Percentiles rank a stretch among this genome's conserved stretches.
These are phyloP conservation scores for Rutstroemia sp. DNA, from an alignment of 2,329 filamentous ascomycete species.

Conservation along the genomic window DNA sequence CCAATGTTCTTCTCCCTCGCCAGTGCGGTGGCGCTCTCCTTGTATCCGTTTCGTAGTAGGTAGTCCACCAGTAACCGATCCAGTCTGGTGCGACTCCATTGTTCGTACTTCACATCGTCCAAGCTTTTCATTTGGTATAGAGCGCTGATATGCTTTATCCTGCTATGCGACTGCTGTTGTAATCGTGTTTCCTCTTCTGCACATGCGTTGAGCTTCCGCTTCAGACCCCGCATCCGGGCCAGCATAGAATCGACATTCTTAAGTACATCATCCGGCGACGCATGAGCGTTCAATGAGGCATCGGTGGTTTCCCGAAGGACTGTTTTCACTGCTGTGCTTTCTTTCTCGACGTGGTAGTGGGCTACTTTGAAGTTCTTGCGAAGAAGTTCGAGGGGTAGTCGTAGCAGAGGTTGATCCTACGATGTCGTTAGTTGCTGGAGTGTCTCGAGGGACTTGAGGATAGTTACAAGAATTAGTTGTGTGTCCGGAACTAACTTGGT, in stretches of 20 bases:
- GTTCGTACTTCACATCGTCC: conserved; percentile 88
- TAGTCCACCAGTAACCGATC: conserved; percentile 90
- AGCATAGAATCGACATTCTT: conserved; percentile 80
- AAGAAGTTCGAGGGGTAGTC: conserved; percentile 85
- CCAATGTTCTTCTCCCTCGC: conserved; percentile 69
- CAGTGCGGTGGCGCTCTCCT: conserved; percentile 66
- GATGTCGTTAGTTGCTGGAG: conserved; percentile 13
- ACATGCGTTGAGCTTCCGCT: conserved; percentile 73
- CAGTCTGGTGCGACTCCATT: conserved; percentile 75
- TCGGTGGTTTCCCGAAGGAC: conserved; percentile 52
- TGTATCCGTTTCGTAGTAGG: conserved; percentile 76
- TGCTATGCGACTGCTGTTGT: conserved; percentile 66
- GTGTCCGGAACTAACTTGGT: conserved; percentile 67
- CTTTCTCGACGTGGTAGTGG: conserved; percentile 68
- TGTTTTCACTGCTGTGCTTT: conserved; percentile 55
- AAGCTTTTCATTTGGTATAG: conserved; percentile 73
- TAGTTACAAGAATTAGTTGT: conserved; percentile 63
- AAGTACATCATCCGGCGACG: conserved; percentile 67
- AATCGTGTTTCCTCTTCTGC: conserved; percentile 74
- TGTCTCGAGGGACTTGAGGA: not conserved
- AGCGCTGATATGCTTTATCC: conserved; percentile 73
- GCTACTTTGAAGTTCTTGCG: conserved; percentile 90
- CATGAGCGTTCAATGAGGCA: conserved; percentile 38
- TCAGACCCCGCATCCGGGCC: conserved; percentile 73
- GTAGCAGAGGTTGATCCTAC: conserved; percentile 89